Percentiles rank a stretch among this genome's conserved stretches.
phyloP scores from a whole-genome alignment of 345 rosid genomes.

The Melastoma malabathricum region DNA sequence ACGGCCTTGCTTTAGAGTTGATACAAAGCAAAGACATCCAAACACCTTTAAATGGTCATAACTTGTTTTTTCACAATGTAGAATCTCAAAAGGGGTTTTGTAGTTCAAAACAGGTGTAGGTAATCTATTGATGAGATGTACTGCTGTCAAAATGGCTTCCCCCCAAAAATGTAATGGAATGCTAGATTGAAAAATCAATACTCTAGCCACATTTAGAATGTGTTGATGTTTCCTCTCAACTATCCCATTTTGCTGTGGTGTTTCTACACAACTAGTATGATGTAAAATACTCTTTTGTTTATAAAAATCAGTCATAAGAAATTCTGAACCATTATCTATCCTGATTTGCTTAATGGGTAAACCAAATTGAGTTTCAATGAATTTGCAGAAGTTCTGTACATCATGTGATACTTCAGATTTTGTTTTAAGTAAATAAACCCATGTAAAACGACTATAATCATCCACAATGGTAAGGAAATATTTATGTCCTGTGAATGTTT shows the following conservation, averaged over 20 bases:
- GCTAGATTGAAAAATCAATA: not conserved
- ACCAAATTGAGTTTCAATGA: conserved; percentile 1
- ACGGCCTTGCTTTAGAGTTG: not conserved
- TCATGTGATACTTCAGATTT: not conserved
- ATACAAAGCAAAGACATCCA: too few relatives aligned
- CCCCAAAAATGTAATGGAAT: conserved; percentile 2
- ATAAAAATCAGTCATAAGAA: not conserved
- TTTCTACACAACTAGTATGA: too few relatives aligned
- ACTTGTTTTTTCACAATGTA: not conserved
- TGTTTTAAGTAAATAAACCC: conserved; percentile 1
- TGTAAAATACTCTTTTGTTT: not conserved
- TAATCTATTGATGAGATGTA: not conserved
- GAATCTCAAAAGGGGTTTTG: not conserved
- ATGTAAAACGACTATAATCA: conserved; percentile 15
- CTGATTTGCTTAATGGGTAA: not conserved
- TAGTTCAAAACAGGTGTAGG: not conserved
- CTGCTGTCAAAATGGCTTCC: not conserved
- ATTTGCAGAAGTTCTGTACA: not conserved
- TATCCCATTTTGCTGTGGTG: too few relatives aligned
- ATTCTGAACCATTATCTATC: conserved; percentile 8
- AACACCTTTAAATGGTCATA: not conserved
- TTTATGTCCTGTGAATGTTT: not conserved
- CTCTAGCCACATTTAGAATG: conserved; percentile 1
- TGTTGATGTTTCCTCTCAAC: too few relatives aligned
- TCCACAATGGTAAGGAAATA: conserved; percentile 12